Base-by-base conservation (phyloP, 371 early-diverging fungal genomes). In the Apophysomyces trapeziformis region DNA sequence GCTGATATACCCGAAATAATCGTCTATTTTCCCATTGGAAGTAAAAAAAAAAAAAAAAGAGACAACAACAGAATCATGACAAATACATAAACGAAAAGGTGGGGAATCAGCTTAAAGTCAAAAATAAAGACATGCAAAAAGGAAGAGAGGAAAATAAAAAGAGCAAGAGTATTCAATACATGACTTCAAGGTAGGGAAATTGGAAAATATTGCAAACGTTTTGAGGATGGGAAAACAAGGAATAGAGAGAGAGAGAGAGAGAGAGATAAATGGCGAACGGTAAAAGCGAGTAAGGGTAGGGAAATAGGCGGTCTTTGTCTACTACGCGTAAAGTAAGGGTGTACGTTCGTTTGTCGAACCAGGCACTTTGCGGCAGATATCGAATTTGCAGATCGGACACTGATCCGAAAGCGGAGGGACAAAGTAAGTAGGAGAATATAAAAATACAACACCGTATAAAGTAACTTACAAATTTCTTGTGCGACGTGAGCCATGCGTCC, bases 401-500 rank as follows among this genome's bases (percentile, higher is more conserved):
- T 79, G 66, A 7, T 47, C 18, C 60, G 14, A 64, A 32, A 47
- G 32, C 32, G 32, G 32, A 26, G 32, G 32, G 32, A 26, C 32
- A 26, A 36, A 8, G 43, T 13, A n/a, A 60, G 44, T 38, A 21
- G 32, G 50, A 38, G 45, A 41, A 62, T 14, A 46, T 26, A 26
- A 26, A 50, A 50, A 16, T n/a, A 16, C 39, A 14, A 13, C 54
- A n/a, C 16, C 7, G n/a, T 43, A 7, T 41, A 16, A 7, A 13
- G 11, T 18, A 0, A 84, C 90, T 76, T 83, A 88, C 90, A 78
- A 91, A 93, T 79, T 88, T 89, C 74, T 93, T 93, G 65, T 89
- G 82, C 5, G 89, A 88, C 2, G 91, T 92, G 26, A 94, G 84
- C 94, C 94, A 93, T 43, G 85, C 88, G 69, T 96, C 98, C 57